These are phyloP conservation scores for Boechera divaricarpa DNA, from an alignment of 345 rosid species.

Conservation along the genomic window DNA sequence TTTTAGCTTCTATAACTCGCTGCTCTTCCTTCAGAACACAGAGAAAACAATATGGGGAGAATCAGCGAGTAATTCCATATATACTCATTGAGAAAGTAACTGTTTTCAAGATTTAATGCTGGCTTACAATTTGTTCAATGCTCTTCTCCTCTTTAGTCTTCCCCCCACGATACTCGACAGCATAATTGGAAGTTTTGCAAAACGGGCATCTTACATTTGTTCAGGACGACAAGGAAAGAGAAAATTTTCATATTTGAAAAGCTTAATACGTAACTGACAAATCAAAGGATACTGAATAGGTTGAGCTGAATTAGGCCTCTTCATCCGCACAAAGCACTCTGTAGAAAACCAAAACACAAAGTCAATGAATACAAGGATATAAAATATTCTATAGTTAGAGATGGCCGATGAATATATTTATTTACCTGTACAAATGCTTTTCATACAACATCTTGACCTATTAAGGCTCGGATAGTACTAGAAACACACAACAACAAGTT, in stretches of 20 bases:
- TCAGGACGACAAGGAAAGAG: constrained; percentile 47
- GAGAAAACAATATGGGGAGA: not conserved
- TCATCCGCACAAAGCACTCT: constrained; percentile 96
- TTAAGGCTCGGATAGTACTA: constrained; percentile 93
- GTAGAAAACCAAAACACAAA: constrained; percentile 37
- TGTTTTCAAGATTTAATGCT: not conserved
- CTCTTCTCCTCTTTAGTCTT: constrained; percentile 95
- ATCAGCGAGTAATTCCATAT: constrained; percentile 1
- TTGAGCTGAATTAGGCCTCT: constrained; percentile 75
- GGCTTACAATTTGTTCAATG: constrained; percentile 80
- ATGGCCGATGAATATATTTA: constrained; percentile 33
- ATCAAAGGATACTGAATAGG: constrained; percentile 87
- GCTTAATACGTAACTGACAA: not conserved
- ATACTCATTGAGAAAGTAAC: not conserved
- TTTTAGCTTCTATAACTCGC: constrained; percentile 89
- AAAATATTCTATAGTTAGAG: not conserved
- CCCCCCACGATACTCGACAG: constrained; percentile 85
- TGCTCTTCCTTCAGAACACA: constrained; percentile 80
- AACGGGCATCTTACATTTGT: constrained; percentile 76
- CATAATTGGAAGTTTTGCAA: constrained; percentile 90
- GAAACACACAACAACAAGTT: constrained; percentile 33
- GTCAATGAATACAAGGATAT: not conserved
- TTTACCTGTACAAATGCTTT: constrained; percentile 87
- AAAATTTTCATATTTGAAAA: not conserved
- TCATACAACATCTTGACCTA: constrained; percentile 87